A percentile compares a stretch with the other conserved stretches of the same genome.
Evolutionary conservation across 1,139 yeast genomes (phyloP).

Genomic region (Geotrichum australiense): DNA sequence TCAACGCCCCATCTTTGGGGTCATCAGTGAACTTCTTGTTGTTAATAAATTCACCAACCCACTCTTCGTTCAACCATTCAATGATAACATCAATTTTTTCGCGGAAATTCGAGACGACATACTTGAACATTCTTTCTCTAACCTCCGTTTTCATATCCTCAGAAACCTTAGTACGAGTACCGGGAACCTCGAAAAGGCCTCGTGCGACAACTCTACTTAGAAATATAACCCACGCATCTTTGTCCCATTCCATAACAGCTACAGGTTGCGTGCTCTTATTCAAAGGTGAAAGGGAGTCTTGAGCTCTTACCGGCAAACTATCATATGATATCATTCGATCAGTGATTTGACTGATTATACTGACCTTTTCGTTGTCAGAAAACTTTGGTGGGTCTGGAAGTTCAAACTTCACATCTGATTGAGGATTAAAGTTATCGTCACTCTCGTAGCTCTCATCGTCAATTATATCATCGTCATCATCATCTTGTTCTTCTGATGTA

Average conservation of each 20-base stretch:
- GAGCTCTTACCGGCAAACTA: slow-evolving; percentile 17
- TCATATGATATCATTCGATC: slow-evolving; percentile 30
- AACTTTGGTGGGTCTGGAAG: slow-evolving; percentile 48
- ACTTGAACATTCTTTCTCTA: slow-evolving; percentile 63
- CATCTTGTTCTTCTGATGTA: slow-evolving; percentile 4
- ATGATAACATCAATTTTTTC: slow-evolving; percentile 68
- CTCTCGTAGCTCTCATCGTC: slow-evolving; percentile 26
- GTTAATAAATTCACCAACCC: slow-evolving; percentile 64
- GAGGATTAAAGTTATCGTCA: slow-evolving; percentile 9
- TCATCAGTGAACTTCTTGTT: slow-evolving; percentile 1
- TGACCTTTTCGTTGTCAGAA: slow-evolving; percentile 23
- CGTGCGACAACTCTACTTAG: slow-evolving; percentile 73
- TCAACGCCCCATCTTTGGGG: background rate
- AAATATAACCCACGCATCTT: slow-evolving; percentile 71
- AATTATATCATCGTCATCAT: slow-evolving; percentile 11
- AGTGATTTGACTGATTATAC: slow-evolving; percentile 25
- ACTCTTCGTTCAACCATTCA: slow-evolving; percentile 94
- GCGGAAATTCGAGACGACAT: slow-evolving; percentile 68
- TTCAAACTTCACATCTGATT: slow-evolving; percentile 39
- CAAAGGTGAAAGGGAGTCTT: slow-evolving; percentile 5
- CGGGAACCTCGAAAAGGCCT: slow-evolving; percentile 45
- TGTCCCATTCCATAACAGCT: slow-evolving; percentile 48
- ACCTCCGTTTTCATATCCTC: slow-evolving; percentile 43
- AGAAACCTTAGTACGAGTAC: background rate
- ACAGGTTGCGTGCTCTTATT: slow-evolving; percentile 29